Evolutionary conservation across 495 filamentous ascomycete species (phyloP).

Genomic region (Xylona heveae): DNA sequence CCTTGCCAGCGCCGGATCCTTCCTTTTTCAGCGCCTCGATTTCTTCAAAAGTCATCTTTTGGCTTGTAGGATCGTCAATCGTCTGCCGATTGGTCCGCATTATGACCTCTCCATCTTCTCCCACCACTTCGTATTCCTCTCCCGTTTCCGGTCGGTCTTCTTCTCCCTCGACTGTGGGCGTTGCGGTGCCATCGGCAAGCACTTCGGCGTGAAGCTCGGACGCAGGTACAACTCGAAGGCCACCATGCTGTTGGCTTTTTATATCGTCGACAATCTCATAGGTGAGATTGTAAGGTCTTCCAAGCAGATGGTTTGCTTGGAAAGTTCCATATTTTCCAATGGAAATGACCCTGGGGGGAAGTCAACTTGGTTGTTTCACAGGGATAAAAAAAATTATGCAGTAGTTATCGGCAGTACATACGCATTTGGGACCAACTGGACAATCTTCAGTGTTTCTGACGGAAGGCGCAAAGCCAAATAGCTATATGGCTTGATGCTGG

Average conservation of each 20-base stretch:
- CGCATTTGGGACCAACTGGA: conserved; percentile 55
- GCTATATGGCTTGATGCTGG: conserved; percentile 35
- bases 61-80: conserved; percentile 59
- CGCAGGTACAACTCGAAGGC: conserved; percentile 59
- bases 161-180: conserved; percentile 25
- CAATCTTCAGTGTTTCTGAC: conserved; percentile 38
- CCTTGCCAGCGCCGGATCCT: conserved; percentile 56
- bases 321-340: conserved; percentile 84
- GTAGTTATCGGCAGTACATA: conserved; percentile 25
- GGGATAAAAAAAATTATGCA: conserved; percentile 4
- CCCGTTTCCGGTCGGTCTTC: conserved; percentile 17
- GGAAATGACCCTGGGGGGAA: conserved; percentile 40
- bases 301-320: conserved; percentile 64
- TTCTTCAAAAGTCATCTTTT: conserved; percentile 63
- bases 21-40: conserved; percentile 81
- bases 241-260: conserved; percentile 28
- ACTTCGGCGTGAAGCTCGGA: conserved; percentile 69
- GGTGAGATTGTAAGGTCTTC: conserved; percentile 73
- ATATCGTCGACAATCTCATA: conserved; percentile 63
- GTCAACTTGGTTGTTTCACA: conserved; percentile 6
- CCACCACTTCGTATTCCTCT: conserved; percentile 25
- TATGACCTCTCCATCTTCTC: conserved; percentile 33
- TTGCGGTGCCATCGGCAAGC: conserved; percentile 26
- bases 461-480: conserved; percentile 45
- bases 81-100: conserved; percentile 62